Conservation (phyloP, 352 stramenopile species). For the Albugo laibachii region DNA sequence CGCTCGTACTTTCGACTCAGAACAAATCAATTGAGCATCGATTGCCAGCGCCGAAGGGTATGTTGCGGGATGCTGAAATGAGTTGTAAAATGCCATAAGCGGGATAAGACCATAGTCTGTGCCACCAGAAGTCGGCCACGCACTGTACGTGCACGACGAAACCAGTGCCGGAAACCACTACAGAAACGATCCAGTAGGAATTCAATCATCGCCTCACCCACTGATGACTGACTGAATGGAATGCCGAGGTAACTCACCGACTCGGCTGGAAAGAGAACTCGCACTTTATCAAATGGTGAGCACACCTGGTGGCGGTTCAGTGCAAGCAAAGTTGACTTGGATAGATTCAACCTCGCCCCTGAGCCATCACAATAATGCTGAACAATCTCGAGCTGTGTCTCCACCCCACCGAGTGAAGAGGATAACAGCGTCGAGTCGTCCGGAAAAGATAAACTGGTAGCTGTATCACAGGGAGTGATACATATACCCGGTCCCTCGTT, state of each 20-base stretch:
- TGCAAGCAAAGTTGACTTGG: constrained; percentile 5
- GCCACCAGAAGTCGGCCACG: constrained; percentile 1
- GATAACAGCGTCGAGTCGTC: constrained; percentile 5
- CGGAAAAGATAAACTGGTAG: constrained; percentile 2
- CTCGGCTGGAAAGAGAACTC: constrained; percentile 2
- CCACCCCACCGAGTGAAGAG: not conserved
- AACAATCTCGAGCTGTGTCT: constrained; percentile 5
- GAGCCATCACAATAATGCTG: constrained; percentile 3
- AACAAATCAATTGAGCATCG: constrained; percentile 6
- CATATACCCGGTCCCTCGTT: not conserved
- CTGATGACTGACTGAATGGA: constrained; percentile 3
- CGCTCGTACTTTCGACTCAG: constrained; percentile 5
- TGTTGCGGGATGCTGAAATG: not conserved
- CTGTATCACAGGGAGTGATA: not conserved
- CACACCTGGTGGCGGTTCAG: constrained; percentile 2
- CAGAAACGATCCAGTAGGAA: constrained; percentile 5
- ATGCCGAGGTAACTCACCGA: constrained; percentile 5
- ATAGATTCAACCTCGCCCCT: constrained; percentile 2
- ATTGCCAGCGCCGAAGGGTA: no score
- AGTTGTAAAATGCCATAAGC: constrained; percentile 4
- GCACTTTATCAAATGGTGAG: not conserved
- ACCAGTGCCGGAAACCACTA: constrained; percentile 6
- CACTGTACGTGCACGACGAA: constrained; percentile 1
- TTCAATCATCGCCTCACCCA: constrained; percentile 1
- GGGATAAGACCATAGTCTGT: constrained; percentile 6